Base-by-base conservation (phyloP, 1,284 basidiomycete genomes). In the Cryptococcus jaspeensis region DNA sequence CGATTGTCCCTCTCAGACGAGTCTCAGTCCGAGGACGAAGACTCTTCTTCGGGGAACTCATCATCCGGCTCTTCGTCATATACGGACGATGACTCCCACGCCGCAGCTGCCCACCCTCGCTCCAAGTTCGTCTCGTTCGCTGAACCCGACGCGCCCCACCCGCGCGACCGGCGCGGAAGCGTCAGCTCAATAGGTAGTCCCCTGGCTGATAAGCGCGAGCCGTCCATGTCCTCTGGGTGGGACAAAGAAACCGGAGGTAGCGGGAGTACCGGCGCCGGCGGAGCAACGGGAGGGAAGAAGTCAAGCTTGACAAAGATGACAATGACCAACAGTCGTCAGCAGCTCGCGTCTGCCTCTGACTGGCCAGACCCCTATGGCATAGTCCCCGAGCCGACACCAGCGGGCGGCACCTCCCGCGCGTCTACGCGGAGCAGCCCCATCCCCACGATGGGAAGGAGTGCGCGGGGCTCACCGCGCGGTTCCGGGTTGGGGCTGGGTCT, bases 341-440 rank as follows among this genome's bases (percentile, higher is more conserved):
- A 55, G 18, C 47, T 57, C n/a, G 43, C 55, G 18, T 44, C 59
- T 13, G 48, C 56, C 32, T 58, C 53, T 8, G 59, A 61, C 28
- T 61, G 43, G 28, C 59, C 59, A 5, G 59, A 61, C 43, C 59
- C 59, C 18, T 61, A 61, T 36, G 59, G 59, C 12, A 61, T 61
- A 23, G 35, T 51, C 42, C 51, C 52, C 39, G 59, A 61, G 37
- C 40, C 38, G 4, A 48, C 47, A 18, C 40, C 47, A n/a, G 42
- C 51, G 1, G 44, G 49, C 9, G 37, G 15, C 8, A 51, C 57
- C 13, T 50, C 53, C 20, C 49, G 55, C 3, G 48, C 48, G n/a
- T 38, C 35, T n/a, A 20, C 47, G n/a, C n/a, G 36, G 37, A 38
- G 35, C 32, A 49, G 47, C 32, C 47, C 37, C 11, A 32, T 39